Percentiles rank a stretch among this genome's conserved stretches.
Evolutionary conservation across 169 alveolate genomes (phyloP).

Genomic region (Plasmodium relictum): DNA sequence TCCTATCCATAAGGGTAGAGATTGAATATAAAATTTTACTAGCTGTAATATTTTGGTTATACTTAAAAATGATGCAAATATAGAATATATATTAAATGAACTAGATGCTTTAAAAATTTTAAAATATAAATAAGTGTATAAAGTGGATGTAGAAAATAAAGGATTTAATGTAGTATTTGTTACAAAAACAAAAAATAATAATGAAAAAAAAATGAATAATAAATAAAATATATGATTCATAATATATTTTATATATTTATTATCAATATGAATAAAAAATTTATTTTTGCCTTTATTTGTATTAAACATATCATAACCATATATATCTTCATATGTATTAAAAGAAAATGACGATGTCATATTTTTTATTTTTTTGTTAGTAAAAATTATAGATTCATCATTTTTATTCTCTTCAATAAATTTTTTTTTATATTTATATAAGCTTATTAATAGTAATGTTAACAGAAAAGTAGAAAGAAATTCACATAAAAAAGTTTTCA

Average conservation of each 20-base stretch:
- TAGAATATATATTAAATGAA: constrained; percentile 23
- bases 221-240: constrained; percentile 70
- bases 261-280: constrained; percentile 18
- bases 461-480: constrained; percentile 65
- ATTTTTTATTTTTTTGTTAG: constrained; percentile 19
- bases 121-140: constrained; percentile 64
- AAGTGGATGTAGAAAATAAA: constrained; percentile 57
- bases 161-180: constrained; percentile 73
- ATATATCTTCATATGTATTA: constrained; percentile 49
- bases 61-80: constrained; percentile 56
- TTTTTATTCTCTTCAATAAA: constrained; percentile 64
- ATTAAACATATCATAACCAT: constrained; percentile 36
- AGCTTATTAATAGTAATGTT: constrained; percentile 56
- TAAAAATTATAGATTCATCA: constrained; percentile 40
- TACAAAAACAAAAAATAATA: constrained; percentile 72
- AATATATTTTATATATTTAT: constrained; percentile 65
- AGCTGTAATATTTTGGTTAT: constrained; percentile 40
- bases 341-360: constrained; percentile 38
- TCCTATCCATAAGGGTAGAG: constrained; percentile 71
- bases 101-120: constrained; percentile 37
- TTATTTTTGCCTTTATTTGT: constrained; percentile 10
- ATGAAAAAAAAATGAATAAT: constrained; percentile 60
- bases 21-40: constrained; percentile 33
- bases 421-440: constrained; percentile 57
- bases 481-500: constrained; percentile 74